Conservation (phyloP, 169 alveolate species). For the Plasmodium falciparum region DNA sequence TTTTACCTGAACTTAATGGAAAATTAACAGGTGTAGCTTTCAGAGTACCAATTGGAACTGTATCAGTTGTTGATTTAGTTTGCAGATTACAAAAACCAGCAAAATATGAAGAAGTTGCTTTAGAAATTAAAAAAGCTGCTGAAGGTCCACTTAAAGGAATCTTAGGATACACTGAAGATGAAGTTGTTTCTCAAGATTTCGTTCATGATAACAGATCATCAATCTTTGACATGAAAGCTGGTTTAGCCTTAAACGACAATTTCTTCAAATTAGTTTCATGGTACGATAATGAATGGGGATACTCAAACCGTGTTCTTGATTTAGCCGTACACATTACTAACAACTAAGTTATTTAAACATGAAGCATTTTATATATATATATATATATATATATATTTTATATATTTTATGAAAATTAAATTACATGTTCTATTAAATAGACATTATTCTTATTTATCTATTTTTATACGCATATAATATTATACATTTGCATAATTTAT, state of each 20-base stretch:
- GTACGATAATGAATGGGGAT: constrained; percentile 99
- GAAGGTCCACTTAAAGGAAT: constrained; percentile 95
- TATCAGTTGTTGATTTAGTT: constrained; percentile 99
- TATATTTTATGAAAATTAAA: background rate
- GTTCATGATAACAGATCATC: constrained; percentile 95
- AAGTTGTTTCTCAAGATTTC: constrained; percentile 98
- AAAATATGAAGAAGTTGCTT: constrained; percentile 95
- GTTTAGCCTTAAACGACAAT: constrained; percentile 96
- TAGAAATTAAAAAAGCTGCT: constrained; percentile 96
- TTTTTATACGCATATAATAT: too few relatives aligned
- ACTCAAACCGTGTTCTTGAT: constrained; percentile 98
- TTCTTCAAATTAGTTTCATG: constrained; percentile 98
- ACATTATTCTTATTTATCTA: background rate
- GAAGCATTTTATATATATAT: background rate
- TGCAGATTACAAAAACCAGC: constrained; percentile 97
- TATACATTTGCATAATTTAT: too few relatives aligned
- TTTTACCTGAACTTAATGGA: constrained; percentile 98
- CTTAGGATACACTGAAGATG: constrained; percentile 97
- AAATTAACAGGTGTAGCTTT: constrained; percentile 99
- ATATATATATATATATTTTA: background rate
- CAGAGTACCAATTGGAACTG: constrained; percentile 99
- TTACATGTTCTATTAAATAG: background rate
- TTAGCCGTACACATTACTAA: constrained; percentile 85
- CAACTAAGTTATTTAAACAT: constrained; percentile 13
- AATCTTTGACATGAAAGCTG: constrained; percentile 97